Evolutionary conservation across 129 eudicot genomes (phyloP).

Genomic region (Arctium minus): DNA sequence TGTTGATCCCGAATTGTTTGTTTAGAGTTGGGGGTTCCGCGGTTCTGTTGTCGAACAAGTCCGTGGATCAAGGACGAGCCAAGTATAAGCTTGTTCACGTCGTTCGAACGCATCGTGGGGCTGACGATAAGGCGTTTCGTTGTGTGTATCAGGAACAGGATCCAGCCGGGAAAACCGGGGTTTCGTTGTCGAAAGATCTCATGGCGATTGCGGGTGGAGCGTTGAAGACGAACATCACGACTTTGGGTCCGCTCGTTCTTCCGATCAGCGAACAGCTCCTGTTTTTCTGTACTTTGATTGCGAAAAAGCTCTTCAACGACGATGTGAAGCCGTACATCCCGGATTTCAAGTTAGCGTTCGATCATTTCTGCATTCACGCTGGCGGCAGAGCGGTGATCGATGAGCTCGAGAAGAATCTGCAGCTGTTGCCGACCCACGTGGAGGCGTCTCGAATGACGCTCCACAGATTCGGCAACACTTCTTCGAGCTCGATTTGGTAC

Average conservation of each 20-base stretch:
- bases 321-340: conserved; percentile 66
- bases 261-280: conserved; percentile 77
- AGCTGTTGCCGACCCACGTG: conserved; percentile 47
- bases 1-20: conserved; percentile 72
- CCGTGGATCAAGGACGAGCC: conserved; percentile 45
- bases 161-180: conserved; percentile 53
- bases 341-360: conserved; percentile 70
- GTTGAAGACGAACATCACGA: conserved; percentile 67
- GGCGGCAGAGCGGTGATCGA: conserved; percentile 84
- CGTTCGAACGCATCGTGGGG: conserved; percentile 68
- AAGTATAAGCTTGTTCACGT: conserved; percentile 69
- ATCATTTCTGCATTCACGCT: conserved; percentile 80
- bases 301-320: conserved; percentile 45
- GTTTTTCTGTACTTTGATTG: conserved; percentile 54
- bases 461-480: conserved; percentile 73
- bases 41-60: conserved; percentile 53
- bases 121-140: conserved; percentile 63
- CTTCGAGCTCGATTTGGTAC: conserved; percentile 80
- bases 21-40: conserved; percentile 73
- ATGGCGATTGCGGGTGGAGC: conserved; percentile 86
- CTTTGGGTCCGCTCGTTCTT: conserved; percentile 69
- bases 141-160: conserved; percentile 76
- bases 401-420: conserved; percentile 75
- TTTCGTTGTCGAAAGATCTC: conserved; percentile 63
- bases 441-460: conserved; percentile 80